These are phyloP conservation scores for Thelonectria rubi DNA, from an alignment of 2,329 filamentous ascomycete genomes.

Conservation along the genomic window DNA sequence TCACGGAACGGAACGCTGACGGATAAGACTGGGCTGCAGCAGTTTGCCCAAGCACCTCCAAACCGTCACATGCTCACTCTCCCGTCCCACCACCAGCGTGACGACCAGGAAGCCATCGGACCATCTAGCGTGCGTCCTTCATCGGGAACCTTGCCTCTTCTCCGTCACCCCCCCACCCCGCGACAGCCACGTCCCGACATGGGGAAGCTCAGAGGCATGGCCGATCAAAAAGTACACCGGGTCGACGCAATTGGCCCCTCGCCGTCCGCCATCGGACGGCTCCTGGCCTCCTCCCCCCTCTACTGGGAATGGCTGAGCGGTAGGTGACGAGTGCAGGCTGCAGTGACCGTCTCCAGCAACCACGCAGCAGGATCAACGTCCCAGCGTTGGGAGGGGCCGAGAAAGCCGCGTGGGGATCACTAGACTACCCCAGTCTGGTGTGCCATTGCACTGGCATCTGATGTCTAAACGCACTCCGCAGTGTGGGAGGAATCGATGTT, in stretches of 20 bases:
- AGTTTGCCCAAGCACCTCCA: constrained; percentile 3
- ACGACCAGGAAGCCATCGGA: constrained; percentile 3
- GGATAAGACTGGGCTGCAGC: constrained; percentile 2
- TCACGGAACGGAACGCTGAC: constrained; percentile 2
- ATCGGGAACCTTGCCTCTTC: constrained; percentile 11
- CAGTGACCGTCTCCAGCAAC: constrained; percentile 20
- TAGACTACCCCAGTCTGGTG: constrained; percentile 4
- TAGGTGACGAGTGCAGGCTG: constrained; percentile 9
- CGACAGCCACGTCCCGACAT: constrained; percentile 30
- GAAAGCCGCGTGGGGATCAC: constrained; percentile 7
- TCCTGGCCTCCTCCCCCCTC: background rate
- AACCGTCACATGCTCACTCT: constrained; percentile 16
- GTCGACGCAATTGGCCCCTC: constrained; percentile 11
- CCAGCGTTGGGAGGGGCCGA: constrained; percentile 9
- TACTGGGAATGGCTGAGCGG: background rate
- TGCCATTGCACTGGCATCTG: background rate
- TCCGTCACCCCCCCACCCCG: constrained; percentile 27
- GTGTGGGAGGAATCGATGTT: background rate
- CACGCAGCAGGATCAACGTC: constrained; percentile 11
- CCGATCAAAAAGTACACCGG: constrained; percentile 17
- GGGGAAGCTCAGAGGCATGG: constrained; percentile 26
- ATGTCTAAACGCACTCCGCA: background rate
- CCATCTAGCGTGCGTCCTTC: constrained; percentile 13
- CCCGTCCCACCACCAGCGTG: constrained; percentile 7
- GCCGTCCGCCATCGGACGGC: constrained; percentile 11